phyloP scores from a whole-genome alignment of 257 asterid species.

The Nicotiana paniculata region DNA sequence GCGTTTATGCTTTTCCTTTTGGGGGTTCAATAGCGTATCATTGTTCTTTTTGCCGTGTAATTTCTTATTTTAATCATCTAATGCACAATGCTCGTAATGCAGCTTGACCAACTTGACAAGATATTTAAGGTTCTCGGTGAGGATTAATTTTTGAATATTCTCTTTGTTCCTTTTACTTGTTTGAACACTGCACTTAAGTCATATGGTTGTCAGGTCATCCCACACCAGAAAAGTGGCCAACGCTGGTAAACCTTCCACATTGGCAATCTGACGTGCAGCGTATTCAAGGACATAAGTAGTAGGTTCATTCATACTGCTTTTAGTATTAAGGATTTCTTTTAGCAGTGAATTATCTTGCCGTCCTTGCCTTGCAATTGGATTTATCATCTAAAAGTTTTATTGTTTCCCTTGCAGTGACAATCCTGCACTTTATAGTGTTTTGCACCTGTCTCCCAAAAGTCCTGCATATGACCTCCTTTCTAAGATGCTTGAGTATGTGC shows the following conservation, averaged over 20 bases:
- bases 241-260: slow-evolving; percentile 84
- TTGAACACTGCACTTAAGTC: neutral
- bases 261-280: slow-evolving; percentile 83
- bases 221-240: slow-evolving; percentile 92
- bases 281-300: slow-evolving; percentile 94
- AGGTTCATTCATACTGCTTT: slow-evolving; percentile 26
- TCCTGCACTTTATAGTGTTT: slow-evolving; percentile 78
- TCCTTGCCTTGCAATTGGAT: neutral
- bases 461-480: slow-evolving; percentile 95
- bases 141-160: slow-evolving; percentile 25
- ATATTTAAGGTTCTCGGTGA: slow-evolving; percentile 94
- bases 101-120: slow-evolving; percentile 99
- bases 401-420: slow-evolving; percentile 57
- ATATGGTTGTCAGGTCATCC: slow-evolving; percentile 73
- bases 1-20: slow-evolving; percentile 3
- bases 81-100: slow-evolving; percentile 29
- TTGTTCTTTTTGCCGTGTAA: neutral
- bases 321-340: neutral
- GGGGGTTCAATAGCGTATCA: neutral
- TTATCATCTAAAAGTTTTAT: slow-evolving; percentile 4
- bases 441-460: slow-evolving; percentile 75
- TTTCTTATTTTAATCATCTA: slow-evolving; percentile 4
- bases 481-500: slow-evolving; percentile 94
- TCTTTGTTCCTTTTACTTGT: neutral
- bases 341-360: neutral